phyloP scores from a whole-genome alignment of 163 green algal species.

The Volvox carteri region DNA sequence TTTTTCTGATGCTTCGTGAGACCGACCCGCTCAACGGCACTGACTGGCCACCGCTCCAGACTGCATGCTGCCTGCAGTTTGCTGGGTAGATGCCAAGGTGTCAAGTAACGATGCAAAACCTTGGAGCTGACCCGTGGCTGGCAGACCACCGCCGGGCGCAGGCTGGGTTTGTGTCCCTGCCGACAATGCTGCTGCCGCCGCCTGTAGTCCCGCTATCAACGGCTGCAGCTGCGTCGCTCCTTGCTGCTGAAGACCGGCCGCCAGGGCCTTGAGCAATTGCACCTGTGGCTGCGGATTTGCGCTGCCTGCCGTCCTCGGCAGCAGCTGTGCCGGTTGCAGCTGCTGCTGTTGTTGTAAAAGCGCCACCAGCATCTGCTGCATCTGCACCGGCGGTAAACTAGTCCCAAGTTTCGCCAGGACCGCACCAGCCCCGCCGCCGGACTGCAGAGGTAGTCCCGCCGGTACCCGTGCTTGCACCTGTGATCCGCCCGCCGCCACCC shows the following conservation, averaged over 20 bases:
- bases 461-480: neutral
- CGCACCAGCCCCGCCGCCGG: too few species aligned
- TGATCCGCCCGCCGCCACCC: neutral
- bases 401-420: neutral
- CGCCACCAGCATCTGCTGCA: neutral
- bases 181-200: neutral
- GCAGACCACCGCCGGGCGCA: neutral
- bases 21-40: too few species aligned
- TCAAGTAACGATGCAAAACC: neutral
- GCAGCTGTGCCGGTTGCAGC: neutral
- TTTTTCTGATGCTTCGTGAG: too few species aligned
- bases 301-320: neutral
- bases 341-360: neutral
- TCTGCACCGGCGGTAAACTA: neutral
- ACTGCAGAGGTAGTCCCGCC: too few species aligned
- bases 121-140: neutral
- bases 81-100: neutral
- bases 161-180: neutral
- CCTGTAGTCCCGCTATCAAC: neutral
- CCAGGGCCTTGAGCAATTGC: neutral
- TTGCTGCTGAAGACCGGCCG: neutral
- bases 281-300: neutral
- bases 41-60: too few species aligned
- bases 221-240: neutral
- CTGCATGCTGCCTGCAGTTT: neutral